These are phyloP conservation scores for Pisolithus marmoratus DNA, from an alignment of 768 basidiomycete species.

Conservation along the genomic window DNA sequence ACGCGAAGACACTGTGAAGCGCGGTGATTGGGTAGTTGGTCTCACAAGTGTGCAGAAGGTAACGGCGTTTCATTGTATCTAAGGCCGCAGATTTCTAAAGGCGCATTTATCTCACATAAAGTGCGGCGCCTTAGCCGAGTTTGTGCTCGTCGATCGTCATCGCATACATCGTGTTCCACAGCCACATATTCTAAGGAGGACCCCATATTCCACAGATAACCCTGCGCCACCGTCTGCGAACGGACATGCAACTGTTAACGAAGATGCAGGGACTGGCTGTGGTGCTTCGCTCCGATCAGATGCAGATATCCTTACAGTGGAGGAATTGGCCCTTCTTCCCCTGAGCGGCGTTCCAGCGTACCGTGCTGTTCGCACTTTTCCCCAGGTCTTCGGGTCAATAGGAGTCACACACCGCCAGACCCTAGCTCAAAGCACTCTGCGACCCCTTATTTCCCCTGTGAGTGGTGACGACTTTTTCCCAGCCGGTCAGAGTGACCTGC, in stretches of 20 bases:
- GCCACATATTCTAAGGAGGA: conserved; percentile 38
- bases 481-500: conserved; percentile 20
- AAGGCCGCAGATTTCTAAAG: conserved; percentile 5
- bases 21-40: conserved; percentile 87
- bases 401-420: conserved; percentile 20
- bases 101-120: conserved; percentile 23
- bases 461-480: conserved; percentile 19
- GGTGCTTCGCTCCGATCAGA: conserved; percentile 5
- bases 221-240: conserved; percentile 6
- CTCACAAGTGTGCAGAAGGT: conserved; percentile 79
- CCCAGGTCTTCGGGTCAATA: conserved; percentile 26
- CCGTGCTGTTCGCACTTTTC: conserved; percentile 70
- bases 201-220: conserved; percentile 13
- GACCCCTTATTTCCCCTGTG: conserved; percentile 21
- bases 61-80: conserved; percentile 18
- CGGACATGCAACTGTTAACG: not conserved
- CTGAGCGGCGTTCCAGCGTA: conserved; percentile 77
- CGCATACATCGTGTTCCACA: conserved; percentile 69
- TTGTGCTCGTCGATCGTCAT: conserved; percentile 76
- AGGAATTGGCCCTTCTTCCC: conserved; percentile 78
- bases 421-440: conserved; percentile 21
- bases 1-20: conserved; percentile 41
- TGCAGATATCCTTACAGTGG: conserved; percentile 38
- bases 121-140: conserved; percentile 88
- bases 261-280: conserved; percentile 8